phyloP scores from a whole-genome alignment of 164 flowering plant genomes.

The Chimonanthus salicifolius region DNA sequence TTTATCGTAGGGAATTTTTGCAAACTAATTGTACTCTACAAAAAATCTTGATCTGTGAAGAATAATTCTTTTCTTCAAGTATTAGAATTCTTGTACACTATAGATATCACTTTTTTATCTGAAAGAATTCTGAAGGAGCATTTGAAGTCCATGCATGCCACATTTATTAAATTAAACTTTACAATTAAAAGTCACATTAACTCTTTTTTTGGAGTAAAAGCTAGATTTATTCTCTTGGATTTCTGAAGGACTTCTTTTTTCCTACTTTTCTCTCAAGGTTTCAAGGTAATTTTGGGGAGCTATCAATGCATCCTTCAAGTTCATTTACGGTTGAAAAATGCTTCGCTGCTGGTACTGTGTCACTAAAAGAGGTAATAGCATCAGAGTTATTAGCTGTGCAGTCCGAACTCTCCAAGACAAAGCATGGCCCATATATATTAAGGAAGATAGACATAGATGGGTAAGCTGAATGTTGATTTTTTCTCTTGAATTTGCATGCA shows the following conservation, averaged over 20 bases:
- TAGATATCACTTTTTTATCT: not conserved
- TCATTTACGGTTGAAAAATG: conserved; percentile 84
- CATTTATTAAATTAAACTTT: too few relatives aligned
- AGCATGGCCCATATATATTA: conserved; percentile 79
- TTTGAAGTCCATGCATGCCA: not conserved
- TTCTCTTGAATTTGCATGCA: not conserved
- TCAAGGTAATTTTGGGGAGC: conserved; percentile 76
- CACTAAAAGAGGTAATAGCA: conserved; percentile 63
- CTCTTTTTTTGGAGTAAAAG: not conserved
- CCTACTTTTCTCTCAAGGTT: conserved; percentile 39
- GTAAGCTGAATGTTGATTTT: conserved; percentile 30
- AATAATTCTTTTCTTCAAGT: too few relatives aligned
- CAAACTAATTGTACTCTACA: too few relatives aligned
- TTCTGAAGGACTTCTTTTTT: not conserved
- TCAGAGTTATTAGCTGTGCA: conserved; percentile 57
- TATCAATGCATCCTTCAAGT: conserved; percentile 63
- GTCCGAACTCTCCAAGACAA: conserved; percentile 68
- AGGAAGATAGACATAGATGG: conserved; percentile 73
- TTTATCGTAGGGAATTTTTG: too few relatives aligned
- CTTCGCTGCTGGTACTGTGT: conserved; percentile 43
- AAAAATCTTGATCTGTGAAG: not conserved
- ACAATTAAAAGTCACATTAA: not conserved
- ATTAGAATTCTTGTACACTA: not conserved
- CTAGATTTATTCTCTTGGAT: not conserved
- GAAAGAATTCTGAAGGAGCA: not conserved